Evolutionary conservation across 768 basidiomycete species (phyloP).

Genomic region (Boletus huronensis): DNA sequence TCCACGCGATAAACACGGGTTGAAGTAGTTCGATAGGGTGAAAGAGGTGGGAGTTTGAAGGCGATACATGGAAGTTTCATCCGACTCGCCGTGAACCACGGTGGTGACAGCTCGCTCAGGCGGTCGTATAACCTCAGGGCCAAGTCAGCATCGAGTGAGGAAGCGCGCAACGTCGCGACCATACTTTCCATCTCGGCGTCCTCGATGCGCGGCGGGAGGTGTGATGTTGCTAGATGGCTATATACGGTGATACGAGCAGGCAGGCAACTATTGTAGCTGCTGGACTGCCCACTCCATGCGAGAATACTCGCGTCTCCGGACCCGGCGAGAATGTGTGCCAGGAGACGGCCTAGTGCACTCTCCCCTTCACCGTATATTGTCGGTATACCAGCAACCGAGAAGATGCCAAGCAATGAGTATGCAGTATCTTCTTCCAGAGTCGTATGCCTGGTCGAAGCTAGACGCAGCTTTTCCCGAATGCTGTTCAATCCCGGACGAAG

Average conservation of each 20-base stretch:
- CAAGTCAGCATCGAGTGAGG: not conserved
- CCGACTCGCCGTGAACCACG: conserved; percentile 1
- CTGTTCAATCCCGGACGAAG: not conserved
- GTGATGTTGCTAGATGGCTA: not conserved
- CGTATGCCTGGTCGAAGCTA: not conserved
- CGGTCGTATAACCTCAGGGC: not conserved
- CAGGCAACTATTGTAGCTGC: conserved; percentile 3
- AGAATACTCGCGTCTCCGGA: conserved; percentile 5
- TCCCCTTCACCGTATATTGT: not conserved
- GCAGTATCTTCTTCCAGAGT: conserved; percentile 2
- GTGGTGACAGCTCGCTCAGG: not conserved
- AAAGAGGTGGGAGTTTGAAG: not conserved
- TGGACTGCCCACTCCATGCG: conserved; percentile 5
- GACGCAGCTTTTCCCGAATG: not conserved
- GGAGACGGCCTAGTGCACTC: not conserved
- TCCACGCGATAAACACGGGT: not conserved
- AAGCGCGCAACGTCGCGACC: no score
- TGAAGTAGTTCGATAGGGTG: not conserved
- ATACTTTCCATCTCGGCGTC: not conserved
- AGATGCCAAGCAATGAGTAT: not conserved
- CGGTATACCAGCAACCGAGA: not conserved
- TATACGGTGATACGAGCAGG: not conserved
- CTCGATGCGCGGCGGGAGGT: not conserved
- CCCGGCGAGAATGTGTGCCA: not conserved
- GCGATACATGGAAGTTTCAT: conserved; percentile 5